Percentiles rank a stretch among this genome's conserved stretches.
phyloP scores from a whole-genome alignment of 1,139 yeast genomes.

The Diutina scorzettiae region DNA sequence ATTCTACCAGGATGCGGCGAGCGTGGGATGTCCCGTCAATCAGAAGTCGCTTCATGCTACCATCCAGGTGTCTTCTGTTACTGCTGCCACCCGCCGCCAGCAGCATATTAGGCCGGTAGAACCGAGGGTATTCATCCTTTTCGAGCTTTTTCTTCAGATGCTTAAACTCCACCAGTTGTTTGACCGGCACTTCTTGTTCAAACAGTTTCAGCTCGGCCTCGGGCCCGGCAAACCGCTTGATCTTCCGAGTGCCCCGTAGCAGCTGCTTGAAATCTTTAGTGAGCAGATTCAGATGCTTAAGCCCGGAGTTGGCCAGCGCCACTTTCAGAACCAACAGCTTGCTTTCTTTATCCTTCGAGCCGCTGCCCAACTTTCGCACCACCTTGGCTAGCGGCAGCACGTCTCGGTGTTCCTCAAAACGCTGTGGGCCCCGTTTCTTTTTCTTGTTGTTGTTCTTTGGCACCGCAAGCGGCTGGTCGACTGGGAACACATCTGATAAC shows the following conservation, averaged over 20 bases:
- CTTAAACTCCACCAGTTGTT: neutral
- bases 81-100: neutral
- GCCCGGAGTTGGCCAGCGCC: neutral
- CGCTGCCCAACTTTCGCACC: neutral
- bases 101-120: slow-evolving; percentile 6
- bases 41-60: neutral
- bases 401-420: neutral
- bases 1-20: neutral
- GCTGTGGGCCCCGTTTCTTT: slow-evolving; percentile 11
- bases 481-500: slow-evolving; percentile 30
- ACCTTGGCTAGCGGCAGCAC: slow-evolving; percentile 3
- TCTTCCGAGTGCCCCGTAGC: slow-evolving; percentile 3
- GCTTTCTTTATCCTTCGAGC: neutral
- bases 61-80: neutral
- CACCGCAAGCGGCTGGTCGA: slow-evolving; percentile 27
- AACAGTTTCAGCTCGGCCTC: slow-evolving; percentile 4
- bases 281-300: slow-evolving; percentile 1
- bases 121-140: neutral
- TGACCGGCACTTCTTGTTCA: neutral
- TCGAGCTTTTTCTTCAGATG: neutral
- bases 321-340: neutral
- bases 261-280: slow-evolving; percentile 1
- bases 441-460: slow-evolving; percentile 19
- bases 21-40: neutral
- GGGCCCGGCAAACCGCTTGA: slow-evolving; percentile 4